These are phyloP conservation scores for Metschnikowia vanudenii DNA, from an alignment of 805 yeast species.

Conservation along the genomic window DNA sequence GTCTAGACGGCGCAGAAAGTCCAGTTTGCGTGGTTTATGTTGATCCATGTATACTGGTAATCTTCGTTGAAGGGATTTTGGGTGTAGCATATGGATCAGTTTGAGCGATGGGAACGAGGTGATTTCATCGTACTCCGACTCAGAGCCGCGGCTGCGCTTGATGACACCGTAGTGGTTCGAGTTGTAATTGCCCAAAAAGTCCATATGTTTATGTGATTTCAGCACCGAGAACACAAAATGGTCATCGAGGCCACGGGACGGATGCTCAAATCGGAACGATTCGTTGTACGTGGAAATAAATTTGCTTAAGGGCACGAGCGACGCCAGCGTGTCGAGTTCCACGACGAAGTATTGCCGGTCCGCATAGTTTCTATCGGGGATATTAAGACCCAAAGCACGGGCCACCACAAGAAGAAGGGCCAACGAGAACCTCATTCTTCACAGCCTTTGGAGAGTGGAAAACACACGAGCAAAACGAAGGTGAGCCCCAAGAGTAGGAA, in stretches of 20 bases:
- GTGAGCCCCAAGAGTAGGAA: background rate
- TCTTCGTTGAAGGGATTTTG: conserved; percentile 53
- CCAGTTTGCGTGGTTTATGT: conserved; percentile 1
- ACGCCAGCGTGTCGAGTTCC: conserved; percentile 42
- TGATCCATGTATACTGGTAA: conserved; percentile 48
- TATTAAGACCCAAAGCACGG: conserved; percentile 9
- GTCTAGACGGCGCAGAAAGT: conserved; percentile 10
- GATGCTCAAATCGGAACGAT: conserved; percentile 55
- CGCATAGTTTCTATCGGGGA: conserved; percentile 44
- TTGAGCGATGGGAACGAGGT: conserved; percentile 31
- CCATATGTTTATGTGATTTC: conserved; percentile 36
- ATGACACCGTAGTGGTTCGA: conserved; percentile 28
- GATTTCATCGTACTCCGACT: conserved; percentile 26
- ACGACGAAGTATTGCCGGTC: conserved; percentile 59
- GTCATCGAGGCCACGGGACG: conserved; percentile 55
- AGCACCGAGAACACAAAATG: conserved; percentile 65
- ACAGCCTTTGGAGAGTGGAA: background rate
- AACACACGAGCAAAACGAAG: background rate
- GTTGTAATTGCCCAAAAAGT: conserved; percentile 35
- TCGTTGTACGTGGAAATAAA: conserved; percentile 40
- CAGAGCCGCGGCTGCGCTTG: conserved; percentile 30
- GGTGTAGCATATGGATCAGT: conserved; percentile 55
- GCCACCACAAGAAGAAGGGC: conserved; percentile 12
- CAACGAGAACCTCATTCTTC: conserved; percentile 12
- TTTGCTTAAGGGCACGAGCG: conserved; percentile 27